phyloP scores from a whole-genome alignment of 2,329 filamentous ascomycete genomes.

The Xylariaceae sp. region DNA sequence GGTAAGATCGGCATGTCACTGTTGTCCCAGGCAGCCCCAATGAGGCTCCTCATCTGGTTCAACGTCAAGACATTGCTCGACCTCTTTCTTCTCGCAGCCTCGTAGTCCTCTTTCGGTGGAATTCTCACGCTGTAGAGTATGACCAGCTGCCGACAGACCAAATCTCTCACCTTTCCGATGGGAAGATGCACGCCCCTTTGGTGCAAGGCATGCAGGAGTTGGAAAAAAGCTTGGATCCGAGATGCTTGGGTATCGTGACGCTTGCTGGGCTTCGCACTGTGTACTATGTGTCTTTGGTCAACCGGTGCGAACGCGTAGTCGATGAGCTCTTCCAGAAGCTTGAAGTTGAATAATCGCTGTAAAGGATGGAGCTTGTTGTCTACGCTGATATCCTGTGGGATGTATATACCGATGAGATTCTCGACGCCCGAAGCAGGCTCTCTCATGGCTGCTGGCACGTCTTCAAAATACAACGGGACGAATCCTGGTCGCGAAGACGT shows the following conservation, averaged over 20 bases:
- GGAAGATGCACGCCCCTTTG: conserved; percentile 31
- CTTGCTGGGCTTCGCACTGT: neutral
- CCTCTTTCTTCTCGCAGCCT: conserved; percentile 21
- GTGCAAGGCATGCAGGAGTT: conserved; percentile 33
- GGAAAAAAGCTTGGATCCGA: conserved; percentile 31
- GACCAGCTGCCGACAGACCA: conserved; percentile 28
- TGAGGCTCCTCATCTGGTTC: conserved; percentile 33
- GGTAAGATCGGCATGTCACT: neutral
- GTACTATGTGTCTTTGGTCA: conserved; percentile 6
- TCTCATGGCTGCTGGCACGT: conserved; percentile 38
- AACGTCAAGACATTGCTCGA: conserved; percentile 30
- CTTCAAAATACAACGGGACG: conserved; percentile 43
- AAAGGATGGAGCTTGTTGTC: conserved; percentile 45
- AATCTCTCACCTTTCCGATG: neutral
- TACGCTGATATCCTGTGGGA: conserved; percentile 43
- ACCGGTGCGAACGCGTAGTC: conserved; percentile 43
- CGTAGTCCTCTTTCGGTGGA: conserved; percentile 23
- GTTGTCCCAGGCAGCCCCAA: conserved; percentile 38
- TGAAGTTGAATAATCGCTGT: conserved; percentile 42
- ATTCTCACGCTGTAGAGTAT: conserved; percentile 35
- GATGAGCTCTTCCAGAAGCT: conserved; percentile 39
- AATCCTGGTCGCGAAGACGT: conserved; percentile 31
- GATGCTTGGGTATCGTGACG: conserved; percentile 22
- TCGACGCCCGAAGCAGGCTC: conserved; percentile 32
- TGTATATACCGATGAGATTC: conserved; percentile 33